Evolutionary conservation across 2,329 filamentous ascomycete species (phyloP).

Genomic region (Monilinia vaccinii-corymbosi): DNA sequence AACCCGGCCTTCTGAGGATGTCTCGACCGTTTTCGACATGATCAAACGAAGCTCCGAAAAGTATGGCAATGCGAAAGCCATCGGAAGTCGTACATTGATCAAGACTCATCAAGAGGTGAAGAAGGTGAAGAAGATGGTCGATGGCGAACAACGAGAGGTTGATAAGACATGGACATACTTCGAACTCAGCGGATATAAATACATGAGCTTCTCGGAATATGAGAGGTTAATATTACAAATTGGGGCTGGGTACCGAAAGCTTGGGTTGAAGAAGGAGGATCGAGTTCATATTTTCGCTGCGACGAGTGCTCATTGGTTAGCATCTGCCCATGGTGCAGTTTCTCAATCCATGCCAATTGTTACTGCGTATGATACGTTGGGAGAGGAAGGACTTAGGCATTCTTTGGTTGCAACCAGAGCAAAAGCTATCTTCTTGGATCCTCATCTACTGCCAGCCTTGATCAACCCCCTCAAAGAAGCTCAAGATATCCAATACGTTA

Average conservation of each 20-base stretch:
- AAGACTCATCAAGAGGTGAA: slow-evolving; percentile 72
- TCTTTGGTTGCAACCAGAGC: slow-evolving; percentile 74
- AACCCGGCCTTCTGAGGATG: slow-evolving; percentile 41
- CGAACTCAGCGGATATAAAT: slow-evolving; percentile 70
- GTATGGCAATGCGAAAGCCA: slow-evolving; percentile 51
- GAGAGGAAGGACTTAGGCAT: slow-evolving; percentile 73
- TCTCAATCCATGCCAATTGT: slow-evolving; percentile 88
- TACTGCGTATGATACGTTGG: slow-evolving; percentile 89
- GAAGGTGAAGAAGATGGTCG: slow-evolving; percentile 78
- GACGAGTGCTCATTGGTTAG: slow-evolving; percentile 45
- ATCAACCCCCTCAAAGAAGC: slow-evolving; percentile 49
- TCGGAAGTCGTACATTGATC: slow-evolving; percentile 63
- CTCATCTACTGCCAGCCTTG: slow-evolving; percentile 58
- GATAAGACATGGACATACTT: slow-evolving; percentile 85
- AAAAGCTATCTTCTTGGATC: slow-evolving; percentile 78
- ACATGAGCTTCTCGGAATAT: slow-evolving; percentile 68
- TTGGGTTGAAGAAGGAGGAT: slow-evolving; percentile 58
- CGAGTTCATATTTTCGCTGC: slow-evolving; percentile 71
- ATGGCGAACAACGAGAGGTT: slow-evolving; percentile 67
- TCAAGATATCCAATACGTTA: slow-evolving; percentile 40
- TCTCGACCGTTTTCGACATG: slow-evolving; percentile 43
- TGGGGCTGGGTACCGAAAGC: slow-evolving; percentile 60
- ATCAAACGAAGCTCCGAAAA: slow-evolving; percentile 55
- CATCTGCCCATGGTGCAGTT: slow-evolving; percentile 43
- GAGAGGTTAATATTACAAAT: slow-evolving; percentile 57